These are phyloP conservation scores for Triangularia verruculosa DNA, from an alignment of 2,329 filamentous ascomycete genomes.

Conservation along the genomic window DNA sequence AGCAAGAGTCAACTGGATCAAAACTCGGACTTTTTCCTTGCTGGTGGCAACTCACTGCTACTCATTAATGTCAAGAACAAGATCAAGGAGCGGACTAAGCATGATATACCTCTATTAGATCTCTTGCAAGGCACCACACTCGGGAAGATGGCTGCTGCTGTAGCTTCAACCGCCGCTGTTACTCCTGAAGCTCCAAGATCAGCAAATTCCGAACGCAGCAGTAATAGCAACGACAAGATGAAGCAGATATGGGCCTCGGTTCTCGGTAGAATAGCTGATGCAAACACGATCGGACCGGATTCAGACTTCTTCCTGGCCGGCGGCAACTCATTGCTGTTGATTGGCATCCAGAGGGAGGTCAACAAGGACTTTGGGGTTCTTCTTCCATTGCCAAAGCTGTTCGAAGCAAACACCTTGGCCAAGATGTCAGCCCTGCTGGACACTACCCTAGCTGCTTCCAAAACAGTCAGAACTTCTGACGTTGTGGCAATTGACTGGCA, in stretches of 20 bases:
- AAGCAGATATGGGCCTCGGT: slow-evolving; percentile 23
- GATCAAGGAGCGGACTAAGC: slow-evolving; percentile 34
- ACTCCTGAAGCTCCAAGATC: background rate
- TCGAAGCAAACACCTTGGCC: slow-evolving; percentile 37
- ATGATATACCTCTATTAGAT: slow-evolving; percentile 33
- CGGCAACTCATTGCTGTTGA: slow-evolving; percentile 41
- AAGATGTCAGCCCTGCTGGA: slow-evolving; percentile 4
- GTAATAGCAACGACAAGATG: background rate
- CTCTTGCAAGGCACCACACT: slow-evolving; percentile 40
- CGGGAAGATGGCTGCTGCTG: slow-evolving; percentile 11
- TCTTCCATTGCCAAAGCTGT: slow-evolving; percentile 36
- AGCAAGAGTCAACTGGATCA: slow-evolving; percentile 18
- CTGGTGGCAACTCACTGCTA: slow-evolving; percentile 42
- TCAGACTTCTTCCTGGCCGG: slow-evolving; percentile 43
- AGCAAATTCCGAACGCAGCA: background rate
- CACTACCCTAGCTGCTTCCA: background rate
- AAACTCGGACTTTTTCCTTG: slow-evolving; percentile 39
- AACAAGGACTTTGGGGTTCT: slow-evolving; percentile 30
- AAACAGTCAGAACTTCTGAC: slow-evolving; percentile 4
- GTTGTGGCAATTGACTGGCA: slow-evolving; percentile 14
- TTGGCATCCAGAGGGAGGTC: slow-evolving; percentile 38
- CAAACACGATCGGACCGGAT: slow-evolving; percentile 14
- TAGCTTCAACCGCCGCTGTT: background rate
- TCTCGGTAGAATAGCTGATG: slow-evolving; percentile 25
- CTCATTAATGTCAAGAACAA: slow-evolving; percentile 37